Evolutionary conservation across 1,139 yeast genomes (phyloP).

Genomic region (Geotrichum australiense): DNA sequence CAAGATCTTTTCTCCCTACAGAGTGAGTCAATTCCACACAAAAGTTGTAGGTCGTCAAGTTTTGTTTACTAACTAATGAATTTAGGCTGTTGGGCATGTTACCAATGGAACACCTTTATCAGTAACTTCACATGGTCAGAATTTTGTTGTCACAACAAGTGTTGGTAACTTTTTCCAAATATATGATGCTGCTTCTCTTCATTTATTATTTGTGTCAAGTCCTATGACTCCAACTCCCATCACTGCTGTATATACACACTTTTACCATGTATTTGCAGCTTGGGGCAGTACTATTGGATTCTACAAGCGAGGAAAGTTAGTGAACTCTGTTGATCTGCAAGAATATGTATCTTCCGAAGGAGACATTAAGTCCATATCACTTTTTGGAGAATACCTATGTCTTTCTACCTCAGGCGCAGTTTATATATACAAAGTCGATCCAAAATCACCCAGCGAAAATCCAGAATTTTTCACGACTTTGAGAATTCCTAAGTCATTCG

Average conservation of each 20-base stretch:
- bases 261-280: constrained; percentile 77
- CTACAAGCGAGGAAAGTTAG: constrained; percentile 75
- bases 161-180: constrained; percentile 90
- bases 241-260: constrained; percentile 68
- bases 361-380: constrained; percentile 45
- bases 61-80: too few relatives aligned
- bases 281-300: constrained; percentile 67
- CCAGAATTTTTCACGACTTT: constrained; percentile 52
- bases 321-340: constrained; percentile 43
- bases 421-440: constrained; percentile 54
- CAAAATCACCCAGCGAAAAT: constrained; percentile 29
- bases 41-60: too few relatives aligned
- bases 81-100: constrained; percentile 39
- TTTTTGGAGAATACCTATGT: constrained; percentile 76
- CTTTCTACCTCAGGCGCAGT: constrained; percentile 51
- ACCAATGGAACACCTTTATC: constrained; percentile 75
- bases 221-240: constrained; percentile 66
- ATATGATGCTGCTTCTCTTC: constrained; percentile 85
- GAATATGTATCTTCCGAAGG: constrained; percentile 21
- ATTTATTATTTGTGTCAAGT: constrained; percentile 78
- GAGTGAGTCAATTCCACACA: constrained; percentile 33
- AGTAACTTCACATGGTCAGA: constrained; percentile 78
- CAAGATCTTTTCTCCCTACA: constrained; percentile 42
- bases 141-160: constrained; percentile 81
- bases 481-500: constrained; percentile 51